Evolutionary conservation across 257 asterid genomes (phyloP), one percentile per base, ranked within the genome.

Genomic region (Nicotiana undulata): DNA sequence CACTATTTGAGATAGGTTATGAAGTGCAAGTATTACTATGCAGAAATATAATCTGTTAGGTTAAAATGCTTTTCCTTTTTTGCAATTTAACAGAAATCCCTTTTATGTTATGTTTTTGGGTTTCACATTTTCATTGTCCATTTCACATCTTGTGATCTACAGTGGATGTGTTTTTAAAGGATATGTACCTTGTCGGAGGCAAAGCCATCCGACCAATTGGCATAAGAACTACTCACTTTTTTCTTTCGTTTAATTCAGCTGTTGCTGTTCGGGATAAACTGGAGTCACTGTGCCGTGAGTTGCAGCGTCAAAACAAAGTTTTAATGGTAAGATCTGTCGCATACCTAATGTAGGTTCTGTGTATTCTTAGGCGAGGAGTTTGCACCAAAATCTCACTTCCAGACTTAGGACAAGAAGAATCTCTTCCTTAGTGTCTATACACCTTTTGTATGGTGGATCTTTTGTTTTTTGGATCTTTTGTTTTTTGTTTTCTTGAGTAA

Each of bases 251-350:
- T 63, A 88, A 63, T 75, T 89, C 93, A 96, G 99, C 98, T 81
- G 64, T 92, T 86, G 85, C 98, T 76, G 98, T 96, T 76, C 91
- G 95, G 85, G 97, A 91, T 90, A 96, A 88, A 88, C 98, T 96
- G 26, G 99, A 96, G 90, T 94, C 99, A 72, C 81, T 94, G 80
- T 96, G 99, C 89, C 90, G 99, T 83, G 99, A 94, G 91, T 91
- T 96, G 88, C 99, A 94, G 86, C 97, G 97, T 26, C 98, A 96
- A 86, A 96, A 96, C 89, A 96, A 96, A 87, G 70, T 87, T 82
- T 87, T 96, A 80, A 91, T 92, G 98, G 98, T 94, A 94, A 59
- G 67, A 20, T 61, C 63, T 63, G 80, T 83, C 80, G 60, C 70
- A 76, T 44, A 58, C 72, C 74, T 72, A 68, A 80, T 65, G 79